Percentiles rank a stretch among this genome's conserved stretches.
Evolutionary conservation across 2,329 filamentous ascomycete species (phyloP).

Genomic region (Neofusicoccum ribis): DNA sequence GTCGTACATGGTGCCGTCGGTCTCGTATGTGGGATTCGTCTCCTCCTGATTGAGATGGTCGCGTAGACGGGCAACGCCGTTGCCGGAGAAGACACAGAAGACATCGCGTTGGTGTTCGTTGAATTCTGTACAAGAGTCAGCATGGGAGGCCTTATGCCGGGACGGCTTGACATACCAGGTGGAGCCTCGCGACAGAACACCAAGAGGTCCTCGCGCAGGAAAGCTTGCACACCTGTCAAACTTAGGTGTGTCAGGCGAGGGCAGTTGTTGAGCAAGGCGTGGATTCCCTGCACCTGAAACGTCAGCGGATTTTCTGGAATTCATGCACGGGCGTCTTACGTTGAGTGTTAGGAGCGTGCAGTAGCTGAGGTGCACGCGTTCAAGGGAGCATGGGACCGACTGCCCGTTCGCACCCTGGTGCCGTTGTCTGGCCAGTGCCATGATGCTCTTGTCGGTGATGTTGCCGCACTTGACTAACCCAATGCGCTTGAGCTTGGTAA

Average conservation of each 20-base stretch:
- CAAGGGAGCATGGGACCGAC: constrained; percentile 67
- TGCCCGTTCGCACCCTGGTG: constrained; percentile 54
- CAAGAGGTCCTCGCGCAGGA: constrained; percentile 81
- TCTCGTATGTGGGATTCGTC: constrained; percentile 30
- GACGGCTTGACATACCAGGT: constrained; percentile 51
- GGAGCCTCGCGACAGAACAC: constrained; percentile 85
- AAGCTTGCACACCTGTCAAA: constrained; percentile 89
- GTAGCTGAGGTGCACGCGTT: constrained; percentile 95
- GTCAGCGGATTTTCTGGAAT: constrained; percentile 32
- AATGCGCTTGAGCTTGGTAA: constrained; percentile 93
- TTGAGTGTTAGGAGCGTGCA: constrained; percentile 80
- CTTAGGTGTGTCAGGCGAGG: constrained; percentile 90
- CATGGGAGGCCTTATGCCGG: not conserved
- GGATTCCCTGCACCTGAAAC: constrained; percentile 68
- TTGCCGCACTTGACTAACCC: constrained; percentile 89
- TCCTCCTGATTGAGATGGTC: constrained; percentile 67
- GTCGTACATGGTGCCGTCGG: constrained; percentile 28
- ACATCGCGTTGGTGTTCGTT: constrained; percentile 92
- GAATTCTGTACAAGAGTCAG: constrained; percentile 65
- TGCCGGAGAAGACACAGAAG: constrained; percentile 95
- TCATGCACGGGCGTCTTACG: constrained; percentile 53
- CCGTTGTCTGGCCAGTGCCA: constrained; percentile 74
- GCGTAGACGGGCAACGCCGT: constrained; percentile 75
- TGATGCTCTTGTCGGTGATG: constrained; percentile 88
- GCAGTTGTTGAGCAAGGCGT: constrained; percentile 84